Evolutionary conservation across 179 eudicot species (phyloP).

Genomic region (Silene noctiflora): DNA sequence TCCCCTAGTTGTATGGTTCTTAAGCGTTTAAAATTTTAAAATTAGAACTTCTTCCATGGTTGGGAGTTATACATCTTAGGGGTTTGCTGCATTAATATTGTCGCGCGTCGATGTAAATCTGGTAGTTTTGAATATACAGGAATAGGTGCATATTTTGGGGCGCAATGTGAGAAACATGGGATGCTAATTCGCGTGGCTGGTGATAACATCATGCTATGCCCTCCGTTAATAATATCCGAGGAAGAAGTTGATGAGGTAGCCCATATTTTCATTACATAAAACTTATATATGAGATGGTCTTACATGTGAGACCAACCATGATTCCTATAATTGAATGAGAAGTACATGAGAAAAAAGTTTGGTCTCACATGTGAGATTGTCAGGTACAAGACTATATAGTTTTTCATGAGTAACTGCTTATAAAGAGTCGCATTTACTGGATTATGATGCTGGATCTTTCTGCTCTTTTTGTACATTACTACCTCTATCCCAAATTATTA

Average conservation of each 20-base stretch:
- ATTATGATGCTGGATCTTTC: not conserved
- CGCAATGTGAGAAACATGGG: slow-evolving; percentile 78
- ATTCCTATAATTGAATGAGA: not conserved
- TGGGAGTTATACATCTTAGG: not conserved
- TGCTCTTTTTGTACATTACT: not conserved
- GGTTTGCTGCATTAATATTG: not conserved
- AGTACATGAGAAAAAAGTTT: not conserved
- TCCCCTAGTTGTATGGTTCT: not conserved
- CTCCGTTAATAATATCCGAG: slow-evolving; percentile 66
- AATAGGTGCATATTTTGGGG: slow-evolving; percentile 80
- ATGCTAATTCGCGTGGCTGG: slow-evolving; percentile 93
- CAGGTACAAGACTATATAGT: not conserved
- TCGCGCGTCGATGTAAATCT: not conserved
- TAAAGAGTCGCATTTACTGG: no score
- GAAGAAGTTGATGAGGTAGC: slow-evolving; percentile 74
- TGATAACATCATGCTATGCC: slow-evolving; percentile 88
- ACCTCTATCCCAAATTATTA: not conserved
- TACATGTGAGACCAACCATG: not conserved
- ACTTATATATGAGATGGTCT: not conserved
- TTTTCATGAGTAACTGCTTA: not conserved
- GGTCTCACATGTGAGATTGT: not conserved
- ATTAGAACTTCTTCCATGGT: slow-evolving; percentile 6
- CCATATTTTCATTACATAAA: not conserved
- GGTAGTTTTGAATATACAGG: slow-evolving; percentile 35
- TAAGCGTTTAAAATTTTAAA: not conserved